These are phyloP conservation scores for Coriaria nepalensis DNA, from an alignment of 306 rosid genomes.

Conservation along the genomic window DNA sequence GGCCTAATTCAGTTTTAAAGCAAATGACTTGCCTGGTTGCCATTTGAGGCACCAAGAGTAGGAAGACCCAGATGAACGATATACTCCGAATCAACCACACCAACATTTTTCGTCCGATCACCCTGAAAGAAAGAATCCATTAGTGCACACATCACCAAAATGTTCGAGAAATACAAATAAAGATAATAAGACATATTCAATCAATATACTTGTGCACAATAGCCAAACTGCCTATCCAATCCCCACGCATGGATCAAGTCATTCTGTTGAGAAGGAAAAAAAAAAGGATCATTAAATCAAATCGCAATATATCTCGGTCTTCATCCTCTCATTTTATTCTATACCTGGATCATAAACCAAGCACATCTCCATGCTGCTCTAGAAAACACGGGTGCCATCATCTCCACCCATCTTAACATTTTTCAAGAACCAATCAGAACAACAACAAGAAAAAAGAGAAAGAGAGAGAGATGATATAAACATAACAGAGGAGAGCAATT, in stretches of 20 bases:
- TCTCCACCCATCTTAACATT: constrained; percentile 79
- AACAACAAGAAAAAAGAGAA: constrained; percentile 4
- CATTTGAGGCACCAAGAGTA: constrained; percentile 63
- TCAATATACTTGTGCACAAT: constrained; percentile 73
- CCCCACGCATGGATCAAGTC: constrained; percentile 99
- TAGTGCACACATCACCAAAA: constrained; percentile 7
- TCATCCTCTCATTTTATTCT: too few relatives aligned
- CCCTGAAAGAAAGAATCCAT: constrained; percentile 45
- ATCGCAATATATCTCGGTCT: too few relatives aligned
- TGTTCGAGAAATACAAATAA: constrained; percentile 1
- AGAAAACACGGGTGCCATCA: constrained; percentile 97
- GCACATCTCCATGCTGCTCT: constrained; percentile 69
- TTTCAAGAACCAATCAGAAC: not conserved
- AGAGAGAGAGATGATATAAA: constrained; percentile 8
- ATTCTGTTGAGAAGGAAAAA: constrained; percentile 50
- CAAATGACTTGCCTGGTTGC: constrained; percentile 35
- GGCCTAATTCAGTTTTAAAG: constrained; percentile 3
- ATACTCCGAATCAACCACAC: constrained; percentile 77
- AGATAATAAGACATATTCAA: not conserved
- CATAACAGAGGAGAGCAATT: not conserved
- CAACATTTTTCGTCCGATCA: constrained; percentile 54
- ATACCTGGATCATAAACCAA: constrained; percentile 91
- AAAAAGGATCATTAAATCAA: constrained; percentile 16
- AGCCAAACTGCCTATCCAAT: constrained; percentile 72
- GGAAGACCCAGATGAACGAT: constrained; percentile 79